Evolutionary conservation across 257 asterid genomes (phyloP), one percentile per base, ranked within the genome.

Genomic region (Solanum bukasovii): DNA sequence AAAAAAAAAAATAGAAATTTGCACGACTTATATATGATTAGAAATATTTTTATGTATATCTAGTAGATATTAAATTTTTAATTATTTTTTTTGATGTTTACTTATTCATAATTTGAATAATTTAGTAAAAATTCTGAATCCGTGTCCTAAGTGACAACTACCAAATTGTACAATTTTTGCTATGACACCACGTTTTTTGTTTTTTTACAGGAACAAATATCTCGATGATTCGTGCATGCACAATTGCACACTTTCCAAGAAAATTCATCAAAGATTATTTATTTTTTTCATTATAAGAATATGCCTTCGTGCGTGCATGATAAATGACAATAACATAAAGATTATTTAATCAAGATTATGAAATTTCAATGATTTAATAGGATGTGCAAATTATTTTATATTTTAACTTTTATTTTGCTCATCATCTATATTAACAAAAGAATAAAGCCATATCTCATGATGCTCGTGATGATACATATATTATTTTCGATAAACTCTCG

Each of bases 391-490:
- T 7, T 20, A 56, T 20, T n/a, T 63, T 63, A 63, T 9, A 23
- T n/a, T 63, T 65, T n/a, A n/a, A 23, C 2, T 59, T 9, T n/a
- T 4, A 65, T n/a, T 65, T 65, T 65, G 16, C 0, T 65, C 13
- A n/a, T 4, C 13, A 65, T 11, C 0, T n/a, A n/a, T n/a, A 65
- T n/a, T 65, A 25, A 5, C 1, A 65, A 10, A 65, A n/a, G 6
- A 65, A n/a, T 65, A n/a, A n/a, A n/a, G 16, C 1, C 13, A 5
- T 9, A 23, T 61, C 9, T 61, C 31, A n/a, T 0, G 71, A 63
- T 9, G 11, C 3, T 65, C 1, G 14, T 11, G 9, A 4, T 10
- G 4, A 5, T 11, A 1, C 0, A 65, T 0, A 65, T 2, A 5
- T 11, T n/a, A 12, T 65, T 65, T 63, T 25, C 0, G 0, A 61